phyloP scores from a whole-genome alignment of 495 filamentous ascomycete species.

The Aspergillus bertholletiae region DNA sequence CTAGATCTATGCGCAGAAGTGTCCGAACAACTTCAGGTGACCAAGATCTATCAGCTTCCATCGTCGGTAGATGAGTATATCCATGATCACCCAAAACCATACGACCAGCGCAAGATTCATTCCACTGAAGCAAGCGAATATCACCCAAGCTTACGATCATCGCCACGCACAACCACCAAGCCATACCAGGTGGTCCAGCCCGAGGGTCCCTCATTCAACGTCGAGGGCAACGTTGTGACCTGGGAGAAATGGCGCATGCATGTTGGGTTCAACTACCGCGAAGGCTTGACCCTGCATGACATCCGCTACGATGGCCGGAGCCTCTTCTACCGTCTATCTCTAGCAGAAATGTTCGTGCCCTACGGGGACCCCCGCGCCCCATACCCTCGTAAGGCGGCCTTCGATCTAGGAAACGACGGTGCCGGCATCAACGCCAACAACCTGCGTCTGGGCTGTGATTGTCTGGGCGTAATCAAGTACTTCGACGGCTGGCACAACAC shows the following conservation, averaged over 20 bases:
- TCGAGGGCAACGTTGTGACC: slow-evolving; percentile 34
- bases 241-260: slow-evolving; percentile 71
- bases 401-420: slow-evolving; percentile 67
- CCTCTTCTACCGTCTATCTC: slow-evolving; percentile 65
- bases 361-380: slow-evolving; percentile 60
- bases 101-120: slow-evolving; percentile 38
- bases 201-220: slow-evolving; percentile 67
- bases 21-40: slow-evolving; percentile 56
- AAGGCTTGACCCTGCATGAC: slow-evolving; percentile 61
- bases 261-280: slow-evolving; percentile 61
- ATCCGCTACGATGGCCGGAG: slow-evolving; percentile 63
- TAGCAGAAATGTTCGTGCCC: slow-evolving; percentile 76
- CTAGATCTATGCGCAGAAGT: slow-evolving; percentile 66
- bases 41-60: slow-evolving; percentile 36
- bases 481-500: slow-evolving; percentile 55
- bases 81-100: slow-evolving; percentile 14
- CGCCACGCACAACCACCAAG: slow-evolving; percentile 59
- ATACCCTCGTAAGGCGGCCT: slow-evolving; percentile 63
- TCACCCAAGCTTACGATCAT: slow-evolving; percentile 47
- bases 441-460: slow-evolving; percentile 36
- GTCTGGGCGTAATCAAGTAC: slow-evolving; percentile 62
- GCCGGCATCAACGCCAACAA: slow-evolving; percentile 67
- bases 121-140: slow-evolving; percentile 59
- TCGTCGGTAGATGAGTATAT: slow-evolving; percentile 26
- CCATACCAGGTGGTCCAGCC: slow-evolving; percentile 75